Evolutionary conservation across 345 rosid genomes (phyloP), one percentile per base, ranked within the genome.

Genomic region (Isatis tinctoria): DNA sequence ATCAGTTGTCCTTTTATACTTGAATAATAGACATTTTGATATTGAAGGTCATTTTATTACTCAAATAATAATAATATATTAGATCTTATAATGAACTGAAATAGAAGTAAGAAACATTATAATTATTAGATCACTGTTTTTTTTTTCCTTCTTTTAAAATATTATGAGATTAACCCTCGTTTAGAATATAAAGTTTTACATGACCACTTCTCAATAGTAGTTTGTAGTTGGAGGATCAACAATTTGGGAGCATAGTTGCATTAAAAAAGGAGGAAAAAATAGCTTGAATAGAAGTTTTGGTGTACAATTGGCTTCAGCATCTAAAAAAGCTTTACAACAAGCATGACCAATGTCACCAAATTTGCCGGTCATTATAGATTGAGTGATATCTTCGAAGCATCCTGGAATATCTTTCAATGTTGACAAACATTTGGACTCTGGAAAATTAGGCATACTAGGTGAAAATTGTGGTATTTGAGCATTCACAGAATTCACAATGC

Each of bases 281-380:
- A 58, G 30, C 10, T 11, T 10, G 27, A 30, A 41, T 30, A 53
- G 69, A 37, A 62, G 30, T 4, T 73, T 22, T 0, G 27, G 27
- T 7, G 1, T 13, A 9, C 65, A 73, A 2, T 56, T 43, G 9
- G 48, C 58, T 73, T 73, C 71, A 16, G 2, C 6, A 2, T 64
- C 65, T 5, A 32, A 10, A n/a, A 24, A 37, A 64, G 56, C 70
- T 54, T 64, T 73, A 41, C 76, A 73, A 30, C 76, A 73, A 30
- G 60, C 37, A 6, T 45, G 56, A 63, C 70, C 45, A 1, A 73
- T n/a, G 9, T 4, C 43, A 10, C 58, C 47, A 30, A 20, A 20
- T 1, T 65, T 6, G 0, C 56, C 47, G 2, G 13, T 28, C 10
- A 64, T 20, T 10, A 30, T 4, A 0, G 57, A 10, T 44, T 53